Base-by-base conservation (phyloP, 805 yeast genomes). In the Clavispora asparagi region DNA sequence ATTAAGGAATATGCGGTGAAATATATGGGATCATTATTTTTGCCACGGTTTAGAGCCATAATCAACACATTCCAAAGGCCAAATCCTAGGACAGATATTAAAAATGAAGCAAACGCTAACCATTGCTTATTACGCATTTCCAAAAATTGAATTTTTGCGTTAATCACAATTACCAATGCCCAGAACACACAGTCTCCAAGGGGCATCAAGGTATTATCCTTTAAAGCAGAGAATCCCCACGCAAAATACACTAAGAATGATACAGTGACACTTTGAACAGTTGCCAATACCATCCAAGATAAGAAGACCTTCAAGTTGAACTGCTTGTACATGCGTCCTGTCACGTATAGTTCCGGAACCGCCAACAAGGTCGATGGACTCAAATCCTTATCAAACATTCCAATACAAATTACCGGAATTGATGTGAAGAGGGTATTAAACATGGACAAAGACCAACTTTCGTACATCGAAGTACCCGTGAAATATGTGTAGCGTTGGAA, bases 391-490 rank as follows among this genome's bases (percentile, higher is more conserved):
- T 92, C 96, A 65, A 94, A 85, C 81, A 91, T 87, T n/a, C 99
- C 99, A 44, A 94, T 73, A 58, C 95, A 86, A 33, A 94, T 65
- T 2, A 94, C 98, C 0, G 97, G 91, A 42, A 94, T 71, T 0
- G 97, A 88, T 0, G 99, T 92, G 69, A 94, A 95, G 50, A 94
- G 74, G 0, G 99, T 95, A 63, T 94, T 95, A 71, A 87, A 94
- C 97, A 95, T 91, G 0, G 97, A 87, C 49, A 94, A 74, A 1
- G 98, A 91, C 96, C 97, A 91, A 36, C 92, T 84, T 61, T 95
- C 99, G 64, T 88, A 94, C 54, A 92, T 64, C 0, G 97, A 89
- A 0, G 96, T 83, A 1, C 99, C 99, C 0, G 98, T 87, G 64
- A 87, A 94, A 69, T 88, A 70, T 0, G 96, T 83, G 60, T 83